phyloP scores from a whole-genome alignment of 140 eudicot species.

The Stevia rebaudiana region DNA sequence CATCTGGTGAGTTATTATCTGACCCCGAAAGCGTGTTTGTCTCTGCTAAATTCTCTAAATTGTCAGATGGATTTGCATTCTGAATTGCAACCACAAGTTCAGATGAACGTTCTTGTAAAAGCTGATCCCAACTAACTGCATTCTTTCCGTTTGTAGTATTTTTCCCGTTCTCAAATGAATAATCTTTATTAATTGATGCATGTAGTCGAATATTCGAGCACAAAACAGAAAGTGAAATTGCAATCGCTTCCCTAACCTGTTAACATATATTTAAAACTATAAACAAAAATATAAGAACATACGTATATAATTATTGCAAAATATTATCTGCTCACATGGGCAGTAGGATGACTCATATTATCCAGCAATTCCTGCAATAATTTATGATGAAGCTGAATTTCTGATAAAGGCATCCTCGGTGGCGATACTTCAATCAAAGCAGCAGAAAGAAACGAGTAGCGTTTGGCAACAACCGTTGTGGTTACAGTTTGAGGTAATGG shows the following conservation, averaged over 20 bases:
- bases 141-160: conserved; percentile 18
- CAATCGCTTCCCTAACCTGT: conserved; percentile 97
- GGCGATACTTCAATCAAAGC: conserved; percentile 84
- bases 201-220: conserved; percentile 85
- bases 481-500: conserved; percentile 81
- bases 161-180: conserved; percentile 26
- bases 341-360: conserved; percentile 88
- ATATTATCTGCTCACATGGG: conserved; percentile 56
- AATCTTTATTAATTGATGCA: conserved; percentile 30
- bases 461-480: conserved; percentile 84
- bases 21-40: conserved; percentile 36
- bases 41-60: conserved; percentile 40
- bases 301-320: background rate
- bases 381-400: conserved; percentile 57
- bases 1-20: conserved; percentile 60
- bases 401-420: conserved; percentile 61
- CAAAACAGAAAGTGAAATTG: conserved; percentile 75
- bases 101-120: conserved; percentile 55
- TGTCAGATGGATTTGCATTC: conserved; percentile 55
- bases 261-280: conserved; percentile 5
- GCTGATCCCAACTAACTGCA: conserved; percentile 49
- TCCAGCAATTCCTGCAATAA: conserved; percentile 69
- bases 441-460: conserved; percentile 83
- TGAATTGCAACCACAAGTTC: conserved; percentile 66
- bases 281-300: background rate